These are phyloP conservation scores for Quaeritorhiza haematococci DNA, from an alignment of 371 early-diverging fungal species.

Conservation along the genomic window DNA sequence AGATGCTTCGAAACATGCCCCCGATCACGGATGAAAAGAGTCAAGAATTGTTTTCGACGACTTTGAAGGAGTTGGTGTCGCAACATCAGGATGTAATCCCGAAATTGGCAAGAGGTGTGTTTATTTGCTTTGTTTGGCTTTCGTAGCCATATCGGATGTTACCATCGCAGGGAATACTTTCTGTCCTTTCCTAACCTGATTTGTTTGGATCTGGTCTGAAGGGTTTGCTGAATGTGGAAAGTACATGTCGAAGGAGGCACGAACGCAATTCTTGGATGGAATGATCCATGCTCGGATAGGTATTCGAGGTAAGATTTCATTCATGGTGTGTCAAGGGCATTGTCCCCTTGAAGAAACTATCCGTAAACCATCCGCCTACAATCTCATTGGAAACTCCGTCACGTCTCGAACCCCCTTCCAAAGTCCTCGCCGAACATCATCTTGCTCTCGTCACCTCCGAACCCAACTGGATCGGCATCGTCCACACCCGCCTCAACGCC, in stretches of 20 bases:
- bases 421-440: slow-evolving; percentile 80
- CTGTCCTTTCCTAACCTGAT: no score
- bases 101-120: slow-evolving; percentile 66
- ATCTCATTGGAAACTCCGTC: no score
- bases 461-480: slow-evolving; percentile 73
- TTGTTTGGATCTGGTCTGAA: no score
- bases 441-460: slow-evolving; percentile 71
- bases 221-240: slow-evolving; percentile 82
- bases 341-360: no score
- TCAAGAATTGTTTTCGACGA: slow-evolving; percentile 55
- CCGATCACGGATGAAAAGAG: slow-evolving; percentile 36
- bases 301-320: slow-evolving; percentile 61
- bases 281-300: slow-evolving; percentile 92
- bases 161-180: background rate
- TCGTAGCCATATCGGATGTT: background rate
- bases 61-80: slow-evolving; percentile 65
- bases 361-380: no score
- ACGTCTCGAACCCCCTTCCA: background rate
- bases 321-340: no score
- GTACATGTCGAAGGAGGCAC: slow-evolving; percentile 74
- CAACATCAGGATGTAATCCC: slow-evolving; percentile 81
- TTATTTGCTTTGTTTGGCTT: background rate
- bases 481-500: slow-evolving; percentile 74
- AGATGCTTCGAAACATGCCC: slow-evolving; percentile 55
- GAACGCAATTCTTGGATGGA: slow-evolving; percentile 75